phyloP scores from a whole-genome alignment of 495 filamentous ascomycete genomes.

The Neurospora sp. region DNA sequence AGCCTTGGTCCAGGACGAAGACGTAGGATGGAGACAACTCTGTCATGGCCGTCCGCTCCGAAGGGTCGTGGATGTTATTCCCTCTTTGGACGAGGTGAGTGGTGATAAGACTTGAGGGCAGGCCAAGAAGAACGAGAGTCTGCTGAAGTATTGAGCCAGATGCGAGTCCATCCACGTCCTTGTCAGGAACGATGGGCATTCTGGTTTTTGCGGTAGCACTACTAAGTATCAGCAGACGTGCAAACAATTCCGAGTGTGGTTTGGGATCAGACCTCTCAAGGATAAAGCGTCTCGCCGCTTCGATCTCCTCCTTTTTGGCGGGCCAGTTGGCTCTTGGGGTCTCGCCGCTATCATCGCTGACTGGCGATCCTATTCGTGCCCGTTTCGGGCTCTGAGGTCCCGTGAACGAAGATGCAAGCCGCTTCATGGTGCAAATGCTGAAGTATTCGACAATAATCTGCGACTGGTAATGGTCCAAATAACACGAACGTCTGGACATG shows the following conservation, averaged over 20 bases:
- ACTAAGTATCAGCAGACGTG: conserved; percentile 4
- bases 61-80: conserved; percentile 36
- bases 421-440: neutral
- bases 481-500: neutral
- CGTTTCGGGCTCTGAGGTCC: neutral
- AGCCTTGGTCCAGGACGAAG: conserved; percentile 52
- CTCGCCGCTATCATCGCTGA: neutral
- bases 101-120: conserved; percentile 32
- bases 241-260: neutral
- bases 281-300: conserved; percentile 26
- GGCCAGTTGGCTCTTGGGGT: neutral
- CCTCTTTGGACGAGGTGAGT: conserved; percentile 45
- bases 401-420: neutral
- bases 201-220: conserved; percentile 15
- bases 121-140: conserved; percentile 42
- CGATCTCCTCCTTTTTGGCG: neutral
- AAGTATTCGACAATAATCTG: neutral
- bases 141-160: conserved; percentile 47
- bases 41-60: conserved; percentile 36
- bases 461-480: neutral
- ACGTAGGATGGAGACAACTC: conserved; percentile 37
- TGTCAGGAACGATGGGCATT: conserved; percentile 47
- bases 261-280: conserved; percentile 38
- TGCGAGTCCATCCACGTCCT: conserved; percentile 51
- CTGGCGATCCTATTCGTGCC: neutral